phyloP scores from a whole-genome alignment of 2,329 filamentous ascomycete species.

The Beauveria rudraprayagi region DNA sequence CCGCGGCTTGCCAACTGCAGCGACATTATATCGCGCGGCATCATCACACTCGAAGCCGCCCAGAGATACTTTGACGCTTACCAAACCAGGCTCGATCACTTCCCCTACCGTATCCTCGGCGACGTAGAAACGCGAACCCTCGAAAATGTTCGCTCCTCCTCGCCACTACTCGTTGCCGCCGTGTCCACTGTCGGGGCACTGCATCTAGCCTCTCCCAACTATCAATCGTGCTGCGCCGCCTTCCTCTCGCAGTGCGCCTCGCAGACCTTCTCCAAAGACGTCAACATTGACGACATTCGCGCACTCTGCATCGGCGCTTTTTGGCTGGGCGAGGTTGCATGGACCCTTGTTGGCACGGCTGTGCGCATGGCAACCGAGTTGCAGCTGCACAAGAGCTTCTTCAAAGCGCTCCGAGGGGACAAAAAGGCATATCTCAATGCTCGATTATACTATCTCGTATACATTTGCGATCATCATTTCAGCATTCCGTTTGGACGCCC shows the following conservation, averaged over 20 bases:
- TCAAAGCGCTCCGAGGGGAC: slow-evolving; percentile 37
- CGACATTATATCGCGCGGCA: slow-evolving; percentile 8
- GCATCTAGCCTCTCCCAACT: slow-evolving; percentile 9
- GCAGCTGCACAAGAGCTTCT: slow-evolving; percentile 45
- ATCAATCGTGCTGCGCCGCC: slow-evolving; percentile 7
- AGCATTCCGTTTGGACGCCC: slow-evolving; percentile 26
- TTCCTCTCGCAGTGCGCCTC: slow-evolving; percentile 11
- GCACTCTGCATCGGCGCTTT: slow-evolving; percentile 55
- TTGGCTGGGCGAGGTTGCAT: slow-evolving; percentile 53
- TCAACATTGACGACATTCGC: slow-evolving; percentile 49
- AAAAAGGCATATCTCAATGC: slow-evolving; percentile 44
- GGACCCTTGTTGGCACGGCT: slow-evolving; percentile 52
- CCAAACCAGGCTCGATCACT: slow-evolving; percentile 11
- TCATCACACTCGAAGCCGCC: slow-evolving; percentile 9
- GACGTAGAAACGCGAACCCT: slow-evolving; percentile 4
- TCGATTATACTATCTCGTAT: slow-evolving; percentile 47
- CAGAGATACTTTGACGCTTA: slow-evolving; percentile 9
- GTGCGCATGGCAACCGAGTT: slow-evolving; percentile 50
- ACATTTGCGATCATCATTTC: slow-evolving; percentile 26
- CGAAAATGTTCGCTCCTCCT: slow-evolving; percentile 4
- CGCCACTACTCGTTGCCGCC: slow-evolving; percentile 11
- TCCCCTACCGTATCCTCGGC: slow-evolving; percentile 11
- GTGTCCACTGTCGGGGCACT: slow-evolving; percentile 12
- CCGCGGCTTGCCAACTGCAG: neutral
- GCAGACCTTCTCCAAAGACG: slow-evolving; percentile 22